Conservation (phyloP, 2,329 filamentous ascomycete species). For the Pseudogymnoascus sp. region DNA sequence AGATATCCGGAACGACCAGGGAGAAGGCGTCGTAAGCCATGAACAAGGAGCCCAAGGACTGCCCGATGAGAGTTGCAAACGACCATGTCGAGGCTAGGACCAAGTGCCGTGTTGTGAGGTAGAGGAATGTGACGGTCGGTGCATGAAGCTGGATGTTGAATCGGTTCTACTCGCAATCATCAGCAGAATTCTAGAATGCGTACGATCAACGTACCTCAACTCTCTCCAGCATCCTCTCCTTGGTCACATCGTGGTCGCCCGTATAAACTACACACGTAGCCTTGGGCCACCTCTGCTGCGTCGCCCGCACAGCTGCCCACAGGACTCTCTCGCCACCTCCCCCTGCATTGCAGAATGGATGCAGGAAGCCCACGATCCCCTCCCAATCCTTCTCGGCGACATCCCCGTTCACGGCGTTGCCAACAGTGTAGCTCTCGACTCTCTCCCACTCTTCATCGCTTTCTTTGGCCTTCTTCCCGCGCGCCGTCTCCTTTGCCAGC, state of each 20-base stretch:
- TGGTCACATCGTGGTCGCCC: conserved; percentile 83
- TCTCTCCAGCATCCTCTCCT: conserved; percentile 67
- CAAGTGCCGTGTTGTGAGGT: conserved; percentile 79
- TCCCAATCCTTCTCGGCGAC: conserved; percentile 57
- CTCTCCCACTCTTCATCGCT: conserved; percentile 52
- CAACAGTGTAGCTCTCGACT: conserved; percentile 48
- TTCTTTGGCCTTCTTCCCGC: conserved; percentile 28
- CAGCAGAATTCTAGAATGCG: not conserved
- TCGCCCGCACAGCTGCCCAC: conserved; percentile 90
- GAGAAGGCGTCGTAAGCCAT: conserved; percentile 89
- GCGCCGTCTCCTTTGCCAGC: not conserved
- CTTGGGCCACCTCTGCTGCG: conserved; percentile 79
- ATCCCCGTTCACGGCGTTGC: conserved; percentile 37
- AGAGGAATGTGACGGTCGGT: conserved; percentile 79
- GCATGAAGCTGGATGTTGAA: conserved; percentile 90
- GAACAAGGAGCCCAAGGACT: conserved; percentile 80
- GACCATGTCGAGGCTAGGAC: conserved; percentile 85
- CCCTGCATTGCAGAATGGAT: conserved; percentile 96
- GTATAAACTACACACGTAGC: conserved; percentile 92
- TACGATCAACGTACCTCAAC: conserved; percentile 52
- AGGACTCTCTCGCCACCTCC: conserved; percentile 93
- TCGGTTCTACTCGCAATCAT: conserved; percentile 49
- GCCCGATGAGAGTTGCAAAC: conserved; percentile 86
- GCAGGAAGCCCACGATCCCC: conserved; percentile 91
- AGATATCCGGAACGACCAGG: conserved; percentile 86